phyloP scores from a whole-genome alignment of 1,139 yeast species.

The Nakaseomyces glabratus region DNA sequence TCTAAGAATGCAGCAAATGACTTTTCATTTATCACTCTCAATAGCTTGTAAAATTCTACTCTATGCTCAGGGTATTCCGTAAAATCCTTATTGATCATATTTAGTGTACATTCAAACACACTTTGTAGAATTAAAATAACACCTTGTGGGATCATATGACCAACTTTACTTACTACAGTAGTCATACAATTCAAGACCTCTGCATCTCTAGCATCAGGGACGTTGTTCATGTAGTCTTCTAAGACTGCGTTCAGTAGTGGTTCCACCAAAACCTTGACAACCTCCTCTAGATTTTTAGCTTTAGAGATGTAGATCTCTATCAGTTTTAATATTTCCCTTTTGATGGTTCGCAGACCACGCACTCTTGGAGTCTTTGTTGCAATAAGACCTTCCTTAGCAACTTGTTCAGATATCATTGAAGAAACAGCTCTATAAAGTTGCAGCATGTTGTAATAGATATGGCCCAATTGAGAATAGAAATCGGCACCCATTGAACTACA shows the following conservation, averaged over 20 bases:
- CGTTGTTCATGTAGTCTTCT: constrained; percentile 80
- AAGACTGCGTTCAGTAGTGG: constrained; percentile 79
- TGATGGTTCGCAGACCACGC: constrained; percentile 89
- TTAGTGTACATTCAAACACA: constrained; percentile 89
- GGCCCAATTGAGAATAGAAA: constrained; percentile 79
- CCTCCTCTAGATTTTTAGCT: constrained; percentile 71
- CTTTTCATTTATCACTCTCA: constrained; percentile 77
- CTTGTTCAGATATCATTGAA: constrained; percentile 74
- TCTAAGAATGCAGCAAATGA: constrained; percentile 81
- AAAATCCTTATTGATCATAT: constrained; percentile 91
- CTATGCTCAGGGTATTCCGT: constrained; percentile 97
- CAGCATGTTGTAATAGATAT: constrained; percentile 82
- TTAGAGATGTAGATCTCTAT: constrained; percentile 82
- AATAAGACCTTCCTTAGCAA: constrained; percentile 69
- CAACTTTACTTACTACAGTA: constrained; percentile 79
- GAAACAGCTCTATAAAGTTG: constrained; percentile 85
- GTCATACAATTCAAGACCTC: constrained; percentile 94
- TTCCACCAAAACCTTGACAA: constrained; percentile 73
- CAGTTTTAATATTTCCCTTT: constrained; percentile 84
- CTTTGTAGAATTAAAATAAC: constrained; percentile 80
- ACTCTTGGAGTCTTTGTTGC: constrained; percentile 95
- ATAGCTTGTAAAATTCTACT: constrained; percentile 84
- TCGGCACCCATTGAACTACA: constrained; percentile 91
- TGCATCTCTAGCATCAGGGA: constrained; percentile 96
- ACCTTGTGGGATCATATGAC: constrained; percentile 82